Evolutionary conservation across 306 rosid genomes (phyloP), one percentile per base, ranked within the genome.

Genomic region (Spatholobus suberectus): DNA sequence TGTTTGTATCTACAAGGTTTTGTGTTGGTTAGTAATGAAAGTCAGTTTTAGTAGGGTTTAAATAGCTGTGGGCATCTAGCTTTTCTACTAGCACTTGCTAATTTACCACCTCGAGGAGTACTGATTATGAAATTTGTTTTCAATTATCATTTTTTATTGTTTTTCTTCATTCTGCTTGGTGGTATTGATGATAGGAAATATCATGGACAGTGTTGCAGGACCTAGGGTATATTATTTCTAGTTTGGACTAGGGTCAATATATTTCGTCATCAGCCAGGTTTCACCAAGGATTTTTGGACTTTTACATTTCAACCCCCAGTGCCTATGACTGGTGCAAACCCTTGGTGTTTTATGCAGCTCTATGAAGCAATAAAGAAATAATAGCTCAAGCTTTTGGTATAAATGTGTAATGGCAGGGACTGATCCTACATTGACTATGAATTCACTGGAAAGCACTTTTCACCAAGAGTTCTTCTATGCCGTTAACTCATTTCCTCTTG

Each of bases 131-230:
- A 44, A 13, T 55, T 77, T 37, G 11, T 68, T 70, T 12, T 47
- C 75, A 40, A 78, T 61, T 82, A 74, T 67, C 9, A 40, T 68
- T 70, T 49, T 75, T 44, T 59, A 8, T 18, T 29, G 7, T 43
- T 58, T 76, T 46, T 21, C 26, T 23, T 47, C 46, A 24, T 75
- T 73, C 23, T 24, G 1, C 13, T 32, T 76, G 58, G 18, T 17
- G 29, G 76, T 15, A 70, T 67, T 24, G 34, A 13, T 11, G 21
- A 20, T 59, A 43, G 18, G 59, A 14, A 69, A 68, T 76, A 51
- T 70, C 38, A 62, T 55, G 59, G 32, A 65, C n/a, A 54, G 49
- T 57, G 8, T 58, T 58, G 49, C 44, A 29, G 21, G 46, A 40
- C 46, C 52, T 20, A 51, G 65, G 13, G 34, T 77, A 32, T 40